Evolutionary conservation across 2,329 filamentous ascomycete species (phyloP).

Genomic region (Metarhizium humberi): DNA sequence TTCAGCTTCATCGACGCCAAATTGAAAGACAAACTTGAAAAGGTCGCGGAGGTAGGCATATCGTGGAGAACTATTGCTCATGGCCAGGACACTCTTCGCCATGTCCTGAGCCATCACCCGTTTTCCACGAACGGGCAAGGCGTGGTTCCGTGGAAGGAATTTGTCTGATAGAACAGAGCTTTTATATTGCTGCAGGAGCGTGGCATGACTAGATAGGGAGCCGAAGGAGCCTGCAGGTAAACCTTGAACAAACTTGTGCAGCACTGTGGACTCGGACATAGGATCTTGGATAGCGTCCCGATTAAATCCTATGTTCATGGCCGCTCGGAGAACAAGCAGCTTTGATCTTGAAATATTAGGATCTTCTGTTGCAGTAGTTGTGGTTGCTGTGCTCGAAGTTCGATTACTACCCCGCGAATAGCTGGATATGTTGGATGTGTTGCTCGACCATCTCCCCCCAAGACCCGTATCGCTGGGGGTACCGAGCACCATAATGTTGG

Average conservation of each 20-base stretch:
- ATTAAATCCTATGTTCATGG: constrained; percentile 73
- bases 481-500: constrained; percentile 82
- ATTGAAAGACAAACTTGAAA: constrained; percentile 77
- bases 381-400: constrained; percentile 64
- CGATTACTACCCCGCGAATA: constrained; percentile 64
- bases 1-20: constrained; percentile 69
- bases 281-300: constrained; percentile 42
- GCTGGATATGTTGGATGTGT: constrained; percentile 66
- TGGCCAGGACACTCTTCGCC: constrained; percentile 67
- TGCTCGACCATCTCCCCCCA: constrained; percentile 72
- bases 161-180: constrained; percentile 68
- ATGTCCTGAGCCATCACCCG: constrained; percentile 64
- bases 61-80: constrained; percentile 56
- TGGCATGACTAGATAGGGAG: constrained; percentile 56
- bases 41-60: constrained; percentile 76
- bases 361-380: constrained; percentile 60
- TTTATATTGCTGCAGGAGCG: constrained; percentile 70
- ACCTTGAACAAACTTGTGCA: constrained; percentile 68
- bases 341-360: constrained; percentile 70
- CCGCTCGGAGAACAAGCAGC: constrained; percentile 72
- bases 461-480: constrained; percentile 50
- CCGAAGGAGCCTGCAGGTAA: constrained; percentile 75
- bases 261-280: constrained; percentile 37
- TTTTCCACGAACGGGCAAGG: constrained; percentile 43
- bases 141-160: constrained; percentile 32